Evolutionary conservation across 106 monocot species (phyloP), one percentile per base, ranked within the genome.

Genomic region (Dioscorea zingiberensis): DNA sequence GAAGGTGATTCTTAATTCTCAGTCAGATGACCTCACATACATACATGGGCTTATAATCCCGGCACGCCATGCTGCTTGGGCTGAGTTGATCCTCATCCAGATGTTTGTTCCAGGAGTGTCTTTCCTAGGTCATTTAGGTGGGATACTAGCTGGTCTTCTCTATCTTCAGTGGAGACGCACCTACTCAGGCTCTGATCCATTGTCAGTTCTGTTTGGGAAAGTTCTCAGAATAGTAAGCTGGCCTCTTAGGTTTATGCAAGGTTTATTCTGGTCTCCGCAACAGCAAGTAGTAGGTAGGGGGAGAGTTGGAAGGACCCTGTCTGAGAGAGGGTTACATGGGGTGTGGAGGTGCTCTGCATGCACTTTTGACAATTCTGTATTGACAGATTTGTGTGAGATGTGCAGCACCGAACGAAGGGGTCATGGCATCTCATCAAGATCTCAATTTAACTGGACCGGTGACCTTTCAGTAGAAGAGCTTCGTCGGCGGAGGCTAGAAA

Each of bases 61-160:
- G 5, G 58, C 98, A 29, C 79, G 81, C 13, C 69, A 89, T 60
- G 88, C 97, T 51, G 97, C 92, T 3, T 97, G 97, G 97, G 91
- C 77, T 1, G 97, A 97, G 45, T 64, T 97, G 65, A 46, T 97
- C 8, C 87, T 97, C 46, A 85, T 92, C 46, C 88, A 97, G 63
- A 25, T 92, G 24, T 86, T 97, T 59, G 77, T 97, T 24, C 97
- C 97, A 0, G 79, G 76, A 9, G 78, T 77, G 10, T 97, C 91
- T 53, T 92, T 97, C 29, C 68, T 98, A 6, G 89, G 93, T 28
- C 98, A 98, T 66, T 80, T 98, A 9, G 84, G 93, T 27, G 98
- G 98, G 16, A 87, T 98, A 70, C 79, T 98, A 28, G 93, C 98
- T 22, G 98, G 98, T 21, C 60, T 98, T 26, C 44, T 84, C 7